phyloP scores from a whole-genome alignment of 257 asterid genomes.

The Vinca minor region DNA sequence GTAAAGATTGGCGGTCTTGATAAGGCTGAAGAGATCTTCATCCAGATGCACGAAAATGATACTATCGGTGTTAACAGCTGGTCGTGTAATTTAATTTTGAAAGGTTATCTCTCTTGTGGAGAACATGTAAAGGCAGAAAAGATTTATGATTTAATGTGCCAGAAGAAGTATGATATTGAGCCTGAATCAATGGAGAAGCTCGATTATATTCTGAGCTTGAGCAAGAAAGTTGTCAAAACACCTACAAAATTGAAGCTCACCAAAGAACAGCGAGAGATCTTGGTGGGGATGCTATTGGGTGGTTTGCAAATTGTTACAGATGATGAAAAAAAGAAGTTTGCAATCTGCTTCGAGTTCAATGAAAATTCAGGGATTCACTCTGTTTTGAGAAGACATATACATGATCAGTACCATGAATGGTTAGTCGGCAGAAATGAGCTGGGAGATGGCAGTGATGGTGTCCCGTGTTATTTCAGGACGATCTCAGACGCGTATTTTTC shows the following conservation, averaged over 20 bases:
- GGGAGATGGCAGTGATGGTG: conserved; percentile 25
- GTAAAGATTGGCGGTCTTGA: conserved; percentile 46
- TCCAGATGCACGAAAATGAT: conserved; percentile 46
- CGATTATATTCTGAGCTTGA: conserved; percentile 30
- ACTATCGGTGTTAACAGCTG: conserved; percentile 51
- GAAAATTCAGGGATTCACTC: conserved; percentile 47
- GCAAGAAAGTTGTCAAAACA: conserved; percentile 33
- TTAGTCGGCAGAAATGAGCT: conserved; percentile 25
- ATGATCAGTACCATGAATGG: conserved; percentile 74
- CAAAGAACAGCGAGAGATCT: conserved; percentile 70
- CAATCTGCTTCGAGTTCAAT: conserved; percentile 45
- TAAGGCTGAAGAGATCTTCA: conserved; percentile 64
- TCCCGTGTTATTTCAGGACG: conserved; percentile 46
- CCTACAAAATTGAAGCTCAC: conserved; percentile 48
- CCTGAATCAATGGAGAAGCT: conserved; percentile 57
- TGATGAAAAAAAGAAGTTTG: conserved; percentile 34
- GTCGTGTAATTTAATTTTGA: conserved; percentile 55
- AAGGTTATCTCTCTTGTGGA: conserved; percentile 42
- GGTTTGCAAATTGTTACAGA: conserved; percentile 47
- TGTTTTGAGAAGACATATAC: conserved; percentile 43
- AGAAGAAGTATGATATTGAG: conserved; percentile 63
- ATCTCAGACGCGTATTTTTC: conserved; percentile 51
- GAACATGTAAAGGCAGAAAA: conserved; percentile 46
- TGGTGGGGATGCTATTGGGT: conserved; percentile 68
- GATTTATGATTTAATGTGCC: conserved; percentile 46